Evolutionary conservation across 176 grass and related monocot genomes (phyloP).

Genomic region (Rhynchospora tenuis): DNA sequence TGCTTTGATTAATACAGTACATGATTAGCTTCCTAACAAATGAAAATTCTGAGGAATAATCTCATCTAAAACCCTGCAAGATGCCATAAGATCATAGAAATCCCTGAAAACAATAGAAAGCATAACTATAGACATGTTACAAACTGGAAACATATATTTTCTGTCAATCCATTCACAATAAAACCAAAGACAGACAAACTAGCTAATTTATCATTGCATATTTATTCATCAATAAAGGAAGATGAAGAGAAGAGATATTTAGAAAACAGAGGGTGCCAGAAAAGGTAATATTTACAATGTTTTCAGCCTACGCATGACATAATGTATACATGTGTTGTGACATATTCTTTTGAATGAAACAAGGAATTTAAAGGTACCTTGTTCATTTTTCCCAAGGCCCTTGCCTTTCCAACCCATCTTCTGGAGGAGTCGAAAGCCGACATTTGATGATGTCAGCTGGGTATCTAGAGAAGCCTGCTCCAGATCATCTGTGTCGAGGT

Average conservation of each 20-base stretch:
- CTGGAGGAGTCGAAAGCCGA: slow-evolving; percentile 81
- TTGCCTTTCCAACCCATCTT: slow-evolving; percentile 99
- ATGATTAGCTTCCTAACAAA: not conserved
- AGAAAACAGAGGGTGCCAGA: too few species aligned
- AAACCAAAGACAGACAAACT: not conserved
- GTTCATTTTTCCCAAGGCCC: slow-evolving; percentile 93
- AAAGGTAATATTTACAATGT: too few species aligned
- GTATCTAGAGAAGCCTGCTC: slow-evolving; percentile 93
- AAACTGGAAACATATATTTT: not conserved
- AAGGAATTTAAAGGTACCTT: slow-evolving; percentile 41
- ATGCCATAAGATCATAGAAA: not conserved
- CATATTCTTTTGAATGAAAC: not conserved
- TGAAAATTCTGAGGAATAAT: not conserved
- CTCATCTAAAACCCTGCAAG: not conserved
- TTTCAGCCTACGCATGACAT: too few species aligned
- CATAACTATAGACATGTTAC: not conserved
- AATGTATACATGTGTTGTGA: too few species aligned
- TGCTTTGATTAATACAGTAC: not conserved
- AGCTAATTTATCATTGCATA: not conserved
- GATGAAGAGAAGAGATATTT: not conserved
- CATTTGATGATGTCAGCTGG: slow-evolving; percentile 59
- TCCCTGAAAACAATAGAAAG: not conserved
- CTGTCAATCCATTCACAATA: not conserved
- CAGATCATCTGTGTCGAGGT: slow-evolving; percentile 78
- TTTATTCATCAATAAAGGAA: not conserved